Evolutionary conservation across 306 rosid genomes (phyloP), one percentile per base, ranked within the genome.

Genomic region (Vigna reflexopilosa): DNA sequence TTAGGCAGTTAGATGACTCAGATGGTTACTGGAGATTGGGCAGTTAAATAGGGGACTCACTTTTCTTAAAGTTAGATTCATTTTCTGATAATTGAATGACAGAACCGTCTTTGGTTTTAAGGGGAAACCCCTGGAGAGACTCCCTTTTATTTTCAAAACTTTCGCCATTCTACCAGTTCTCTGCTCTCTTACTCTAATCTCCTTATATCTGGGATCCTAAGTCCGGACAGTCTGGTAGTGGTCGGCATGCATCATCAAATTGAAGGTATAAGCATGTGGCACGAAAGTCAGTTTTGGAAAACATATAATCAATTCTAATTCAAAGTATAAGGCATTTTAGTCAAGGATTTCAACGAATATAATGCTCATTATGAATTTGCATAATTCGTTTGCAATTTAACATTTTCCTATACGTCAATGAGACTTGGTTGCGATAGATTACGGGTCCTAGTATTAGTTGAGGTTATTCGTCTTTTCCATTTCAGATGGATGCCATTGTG

Each of bases 401-500:
- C 67, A 14, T 78, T 70, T 59, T 52, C 6, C 58, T 26, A 6
- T 44, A 24, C 75, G 9, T 72, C 22, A 48, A 15, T 42, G 77
- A 59, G 77, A 14, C 64, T 9, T 63, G 26, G 52, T n/a, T 70
- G 47, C 20, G 69, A 67, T 19, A 58, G 47, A 78, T 9, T 17
- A 20, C 44, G 15, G 56, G 70, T 75, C 52, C 36, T 40, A 72
- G 73, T 67, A 44, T 70, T 70, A 61, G 76, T 80, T 83, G 77
- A 75, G 76, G 59, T 50, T 38, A 36, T 71, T 91, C 26, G 49
- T 80, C 20, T 76, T 59, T 80, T 76, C 75, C 73, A 75, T 83
- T 83, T 84, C 86, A 91, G 98, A 90, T 89, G 93, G 82, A 78
- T 81, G 86, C 80, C 74, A 64, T 91, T 74, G 91, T 95, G 75